phyloP scores from a whole-genome alignment of 805 yeast species.

The Myxozyma lipomycoides region DNA sequence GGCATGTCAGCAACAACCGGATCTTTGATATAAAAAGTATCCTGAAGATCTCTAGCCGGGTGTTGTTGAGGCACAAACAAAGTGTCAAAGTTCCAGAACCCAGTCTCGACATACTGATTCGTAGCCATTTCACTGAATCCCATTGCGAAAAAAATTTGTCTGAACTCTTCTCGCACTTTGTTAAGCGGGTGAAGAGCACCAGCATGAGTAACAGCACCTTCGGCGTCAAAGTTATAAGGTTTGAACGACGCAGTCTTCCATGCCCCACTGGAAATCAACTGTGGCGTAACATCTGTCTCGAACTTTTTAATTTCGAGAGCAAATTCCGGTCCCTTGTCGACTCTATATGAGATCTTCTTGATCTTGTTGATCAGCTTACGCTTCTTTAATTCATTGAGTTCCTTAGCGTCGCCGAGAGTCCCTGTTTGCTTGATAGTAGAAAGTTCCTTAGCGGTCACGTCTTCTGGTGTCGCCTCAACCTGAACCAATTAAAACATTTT shows the following conservation, averaged over 20 bases:
- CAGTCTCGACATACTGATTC: constrained; percentile 94
- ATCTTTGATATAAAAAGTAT: constrained; percentile 94
- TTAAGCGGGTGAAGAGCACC: constrained; percentile 97
- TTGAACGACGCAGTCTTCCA: constrained; percentile 86
- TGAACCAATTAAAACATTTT: background rate
- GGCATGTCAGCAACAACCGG: constrained; percentile 81
- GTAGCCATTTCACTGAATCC: constrained; percentile 99
- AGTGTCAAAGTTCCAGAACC: constrained; percentile 98
- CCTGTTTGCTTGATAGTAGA: constrained; percentile 56
- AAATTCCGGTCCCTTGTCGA: constrained; percentile 79
- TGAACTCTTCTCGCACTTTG: constrained; percentile 95
- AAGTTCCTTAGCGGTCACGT: constrained; percentile 63
- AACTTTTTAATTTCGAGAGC: constrained; percentile 71
- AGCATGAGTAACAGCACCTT: constrained; percentile 78
- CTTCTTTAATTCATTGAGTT: constrained; percentile 81
- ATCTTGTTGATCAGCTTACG: constrained; percentile 75
- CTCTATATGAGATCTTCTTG: constrained; percentile 69
- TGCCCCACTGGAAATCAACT: constrained; percentile 76
- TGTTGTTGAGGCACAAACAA: constrained; percentile 98
- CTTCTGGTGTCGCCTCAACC: constrained; percentile 46
- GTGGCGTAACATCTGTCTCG: constrained; percentile 92
- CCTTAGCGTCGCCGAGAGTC: constrained; percentile 56
- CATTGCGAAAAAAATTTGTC: constrained; percentile 95
- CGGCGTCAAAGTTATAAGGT: constrained; percentile 93
- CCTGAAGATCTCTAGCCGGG: constrained; percentile 98